phyloP scores from a whole-genome alignment of 768 basidiomycete species.

The Xerocomus potaroensis region DNA sequence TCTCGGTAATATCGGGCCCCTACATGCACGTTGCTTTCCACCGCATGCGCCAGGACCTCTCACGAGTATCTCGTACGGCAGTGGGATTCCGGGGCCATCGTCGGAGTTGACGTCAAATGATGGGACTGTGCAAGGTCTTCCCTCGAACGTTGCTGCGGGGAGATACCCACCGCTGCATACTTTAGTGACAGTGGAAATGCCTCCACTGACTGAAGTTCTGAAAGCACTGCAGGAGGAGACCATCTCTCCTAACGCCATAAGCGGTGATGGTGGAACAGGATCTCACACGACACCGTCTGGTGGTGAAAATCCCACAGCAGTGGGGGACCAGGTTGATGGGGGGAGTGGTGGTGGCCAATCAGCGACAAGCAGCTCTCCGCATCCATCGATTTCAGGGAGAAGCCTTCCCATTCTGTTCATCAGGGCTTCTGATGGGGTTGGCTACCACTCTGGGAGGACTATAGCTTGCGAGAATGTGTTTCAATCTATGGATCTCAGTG shows the following conservation, averaged over 20 bases:
- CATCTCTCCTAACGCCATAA: conserved; percentile 36
- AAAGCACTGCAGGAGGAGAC: conserved; percentile 74
- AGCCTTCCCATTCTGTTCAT: conserved; percentile 80
- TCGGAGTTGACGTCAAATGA: conserved; percentile 28
- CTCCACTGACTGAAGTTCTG: conserved; percentile 68
- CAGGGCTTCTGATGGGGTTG: conserved; percentile 77
- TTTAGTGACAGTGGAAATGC: conserved; percentile 84
- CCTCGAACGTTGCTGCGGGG: conserved; percentile 30
- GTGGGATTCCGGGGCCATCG: conserved; percentile 39
- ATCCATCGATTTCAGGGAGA: conserved; percentile 58
- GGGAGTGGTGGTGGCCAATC: conserved; percentile 20
- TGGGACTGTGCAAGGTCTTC: conserved; percentile 13
- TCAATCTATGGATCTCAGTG: conserved; percentile 59
- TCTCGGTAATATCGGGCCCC: conserved; percentile 84
- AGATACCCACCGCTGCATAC: conserved; percentile 67
- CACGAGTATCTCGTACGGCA: conserved; percentile 58
- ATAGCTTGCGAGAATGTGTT: conserved; percentile 81
- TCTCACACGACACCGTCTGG: conserved; percentile 32
- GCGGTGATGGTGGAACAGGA: conserved; percentile 35
- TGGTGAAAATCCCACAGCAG: conserved; percentile 19
- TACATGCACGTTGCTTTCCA: conserved; percentile 73
- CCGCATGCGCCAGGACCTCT: conserved; percentile 65
- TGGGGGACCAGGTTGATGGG: conserved; percentile 29
- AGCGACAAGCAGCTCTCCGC: conserved; percentile 26
- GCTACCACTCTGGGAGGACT: conserved; percentile 83